A percentile compares a stretch with the other conserved stretches of the same genome.
Conservation (phyloP, 257 asterid species). For the Solanum rostratum region DNA sequence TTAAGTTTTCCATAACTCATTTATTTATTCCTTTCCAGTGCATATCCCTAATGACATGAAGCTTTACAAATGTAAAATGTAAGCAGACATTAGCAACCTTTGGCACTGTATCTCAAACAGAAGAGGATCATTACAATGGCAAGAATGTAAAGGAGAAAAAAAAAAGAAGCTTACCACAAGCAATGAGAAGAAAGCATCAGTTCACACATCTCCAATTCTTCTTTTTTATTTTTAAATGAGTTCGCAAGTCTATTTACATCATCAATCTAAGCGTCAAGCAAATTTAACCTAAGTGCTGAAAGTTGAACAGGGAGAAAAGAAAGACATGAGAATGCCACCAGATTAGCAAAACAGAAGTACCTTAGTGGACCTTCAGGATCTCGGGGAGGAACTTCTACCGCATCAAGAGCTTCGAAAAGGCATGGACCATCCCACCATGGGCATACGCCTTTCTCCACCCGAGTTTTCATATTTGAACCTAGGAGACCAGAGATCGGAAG, state of each 20-base stretch:
- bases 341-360: slow-evolving; percentile 16
- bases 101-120: not conserved
- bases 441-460: slow-evolving; percentile 49
- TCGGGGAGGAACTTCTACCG: slow-evolving; percentile 57
- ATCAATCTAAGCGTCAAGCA: not conserved
- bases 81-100: not conserved
- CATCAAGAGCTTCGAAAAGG: slow-evolving; percentile 91
- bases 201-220: not conserved
- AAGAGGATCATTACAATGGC: not conserved
- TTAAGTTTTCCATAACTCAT: not conserved
- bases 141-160: not conserved
- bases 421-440: slow-evolving; percentile 89
- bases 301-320: not conserved
- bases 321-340: not conserved
- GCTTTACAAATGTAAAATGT: not conserved
- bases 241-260: not conserved
- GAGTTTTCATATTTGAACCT: slow-evolving; percentile 67
- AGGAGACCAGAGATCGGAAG: slow-evolving; percentile 88
- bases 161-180: not conserved
- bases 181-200: not conserved
- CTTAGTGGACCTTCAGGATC: slow-evolving; percentile 94
- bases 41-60: not conserved
- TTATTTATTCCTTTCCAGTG: not conserved
- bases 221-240: not conserved
- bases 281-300: not conserved